These are phyloP conservation scores for Echites panduratus DNA, from an alignment of 257 asterid species.

Conservation along the genomic window DNA sequence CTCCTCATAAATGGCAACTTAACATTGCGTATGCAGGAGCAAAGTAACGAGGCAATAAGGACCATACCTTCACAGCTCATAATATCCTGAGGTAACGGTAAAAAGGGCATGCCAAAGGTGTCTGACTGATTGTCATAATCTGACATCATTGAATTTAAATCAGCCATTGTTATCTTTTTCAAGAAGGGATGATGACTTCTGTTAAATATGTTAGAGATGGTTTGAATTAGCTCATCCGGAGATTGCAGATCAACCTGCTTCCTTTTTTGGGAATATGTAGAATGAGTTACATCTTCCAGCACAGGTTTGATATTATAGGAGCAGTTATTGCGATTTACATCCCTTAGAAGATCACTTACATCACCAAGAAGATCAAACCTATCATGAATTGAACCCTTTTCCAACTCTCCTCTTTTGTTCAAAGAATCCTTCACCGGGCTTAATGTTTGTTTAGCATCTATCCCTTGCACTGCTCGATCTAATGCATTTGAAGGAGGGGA, in stretches of 20 bases:
- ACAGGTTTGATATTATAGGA: conserved; percentile 35
- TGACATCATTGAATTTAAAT: conserved; percentile 56
- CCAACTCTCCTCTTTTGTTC: conserved; percentile 38
- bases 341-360: conserved; percentile 60
- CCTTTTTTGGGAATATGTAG: conserved; percentile 37
- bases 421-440: conserved; percentile 25
- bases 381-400: conserved; percentile 49
- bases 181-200: conserved; percentile 82
- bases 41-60: conserved; percentile 87
- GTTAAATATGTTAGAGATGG: conserved; percentile 59
- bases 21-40: conserved; percentile 94
- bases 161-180: conserved; percentile 63
- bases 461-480: conserved; percentile 27
- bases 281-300: conserved; percentile 37
- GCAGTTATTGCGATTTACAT: conserved; percentile 52
- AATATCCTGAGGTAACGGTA: conserved; percentile 81
- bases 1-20: conserved; percentile 92
- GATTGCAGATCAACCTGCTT: conserved; percentile 48
- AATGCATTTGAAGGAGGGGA: conserved; percentile 29
- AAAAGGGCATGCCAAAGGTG: conserved; percentile 86
- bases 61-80: conserved; percentile 99
- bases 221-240: conserved; percentile 76
- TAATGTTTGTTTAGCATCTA: conserved; percentile 30
- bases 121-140: conserved; percentile 87
- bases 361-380: conserved; percentile 72